Evolutionary conservation across 257 asterid species (phyloP).

Genomic region (Solanum tarijense): DNA sequence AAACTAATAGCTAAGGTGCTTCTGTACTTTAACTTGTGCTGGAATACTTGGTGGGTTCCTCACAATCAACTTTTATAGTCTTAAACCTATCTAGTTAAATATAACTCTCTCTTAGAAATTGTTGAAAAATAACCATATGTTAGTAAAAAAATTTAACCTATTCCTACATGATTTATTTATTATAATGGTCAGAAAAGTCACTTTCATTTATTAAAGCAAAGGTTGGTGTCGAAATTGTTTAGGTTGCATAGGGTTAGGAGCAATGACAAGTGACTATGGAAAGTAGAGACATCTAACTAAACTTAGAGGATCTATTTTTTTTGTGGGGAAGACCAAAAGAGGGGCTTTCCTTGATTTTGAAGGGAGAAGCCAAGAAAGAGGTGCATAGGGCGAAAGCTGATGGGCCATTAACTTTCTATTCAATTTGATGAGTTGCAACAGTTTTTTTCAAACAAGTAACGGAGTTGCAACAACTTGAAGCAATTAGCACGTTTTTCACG

Average conservation of each 20-base stretch:
- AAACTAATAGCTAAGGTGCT: not conserved
- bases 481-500: not conserved
- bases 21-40: not conserved
- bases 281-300: not conserved
- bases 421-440: not conserved
- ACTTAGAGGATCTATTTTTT: not conserved
- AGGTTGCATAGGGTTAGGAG: not conserved
- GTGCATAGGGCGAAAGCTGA: not conserved
- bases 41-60: not conserved
- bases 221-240: not conserved
- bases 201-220: not conserved
- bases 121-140: not conserved
- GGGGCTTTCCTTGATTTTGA: not conserved
- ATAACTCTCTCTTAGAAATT: not conserved
- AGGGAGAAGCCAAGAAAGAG: not conserved
- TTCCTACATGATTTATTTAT: not conserved
- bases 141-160: not conserved
- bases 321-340: not conserved
- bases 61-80: not conserved
- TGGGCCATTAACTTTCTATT: not conserved
- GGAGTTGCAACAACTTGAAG: not conserved
- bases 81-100: not conserved
- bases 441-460: not conserved
- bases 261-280: not conserved
- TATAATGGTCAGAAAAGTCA: not conserved